Conservation (phyloP, 805 yeast species). For the Starmerella khaoyaiensis region DNA sequence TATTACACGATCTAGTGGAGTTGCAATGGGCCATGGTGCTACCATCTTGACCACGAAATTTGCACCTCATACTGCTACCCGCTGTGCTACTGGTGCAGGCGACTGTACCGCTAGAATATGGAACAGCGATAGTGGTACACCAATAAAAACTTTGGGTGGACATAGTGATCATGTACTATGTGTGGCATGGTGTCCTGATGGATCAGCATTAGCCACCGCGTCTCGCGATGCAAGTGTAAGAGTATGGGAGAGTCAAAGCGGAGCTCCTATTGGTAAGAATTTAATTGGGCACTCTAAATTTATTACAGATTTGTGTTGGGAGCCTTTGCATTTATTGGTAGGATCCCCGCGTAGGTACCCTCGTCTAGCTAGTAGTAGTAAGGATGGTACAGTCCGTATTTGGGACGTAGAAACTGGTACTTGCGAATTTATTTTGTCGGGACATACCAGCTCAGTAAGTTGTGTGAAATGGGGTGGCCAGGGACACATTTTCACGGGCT, state of each 20-base stretch:
- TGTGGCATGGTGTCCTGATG: conserved; percentile 86
- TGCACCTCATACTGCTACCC: conserved; percentile 76
- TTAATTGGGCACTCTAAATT: conserved; percentile 76
- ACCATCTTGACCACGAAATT: conserved; percentile 85
- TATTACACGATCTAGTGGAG: conserved; percentile 78
- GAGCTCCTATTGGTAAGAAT: conserved; percentile 60
- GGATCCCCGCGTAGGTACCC: conserved; percentile 37
- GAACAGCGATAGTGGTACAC: conserved; percentile 94
- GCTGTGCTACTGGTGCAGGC: conserved; percentile 92
- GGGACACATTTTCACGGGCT: conserved; percentile 70
- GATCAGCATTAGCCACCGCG: conserved; percentile 84
- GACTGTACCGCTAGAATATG: conserved; percentile 91
- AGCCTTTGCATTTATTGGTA: conserved; percentile 66
- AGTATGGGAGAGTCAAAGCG: conserved; percentile 71
- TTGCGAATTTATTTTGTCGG: conserved; percentile 59
- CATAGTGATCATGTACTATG: conserved; percentile 91
- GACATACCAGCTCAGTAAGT: conserved; percentile 79
- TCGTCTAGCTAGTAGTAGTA: conserved; percentile 73
- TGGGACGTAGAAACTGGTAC: conserved; percentile 75
- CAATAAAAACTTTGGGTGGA: conserved; percentile 64
- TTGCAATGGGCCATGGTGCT: conserved; percentile 91
- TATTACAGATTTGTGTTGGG: conserved; percentile 87
- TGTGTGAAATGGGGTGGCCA: conserved; percentile 97
- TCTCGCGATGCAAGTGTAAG: conserved; percentile 85
- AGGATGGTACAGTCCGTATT: conserved; percentile 75